Conservation (phyloP, 257 asterid species). For the Verbascum thapsus region DNA sequence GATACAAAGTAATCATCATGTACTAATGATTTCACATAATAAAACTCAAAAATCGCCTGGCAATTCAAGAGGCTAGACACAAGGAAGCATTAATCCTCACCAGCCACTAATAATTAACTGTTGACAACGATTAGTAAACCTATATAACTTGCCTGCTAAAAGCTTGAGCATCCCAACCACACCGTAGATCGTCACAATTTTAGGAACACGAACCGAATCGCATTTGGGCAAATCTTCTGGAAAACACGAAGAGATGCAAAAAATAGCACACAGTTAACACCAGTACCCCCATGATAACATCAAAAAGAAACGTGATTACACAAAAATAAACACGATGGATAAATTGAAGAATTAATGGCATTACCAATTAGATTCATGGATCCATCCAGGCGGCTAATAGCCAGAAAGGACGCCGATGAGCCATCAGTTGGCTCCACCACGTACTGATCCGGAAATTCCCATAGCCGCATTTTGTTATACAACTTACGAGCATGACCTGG, state of each 20-base stretch:
- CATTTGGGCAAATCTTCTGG: conserved; percentile 75
- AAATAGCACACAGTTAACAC: background rate
- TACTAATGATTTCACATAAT: too few species aligned
- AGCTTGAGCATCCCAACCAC: conserved; percentile 88
- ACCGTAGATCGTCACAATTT: conserved; percentile 77
- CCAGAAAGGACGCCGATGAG: conserved; percentile 57
- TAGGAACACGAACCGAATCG: conserved; percentile 79
- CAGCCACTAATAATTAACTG: background rate
- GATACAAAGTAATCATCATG: too few species aligned
- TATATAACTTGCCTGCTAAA: conserved; percentile 65
- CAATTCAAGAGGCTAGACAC: too few species aligned
- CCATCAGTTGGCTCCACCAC: conserved; percentile 94
- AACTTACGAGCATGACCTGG: conserved; percentile 75
- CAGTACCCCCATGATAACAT: background rate
- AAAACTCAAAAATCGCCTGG: too few species aligned
- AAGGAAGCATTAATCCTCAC: too few species aligned
- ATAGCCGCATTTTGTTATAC: conserved; percentile 75
- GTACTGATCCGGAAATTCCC: conserved; percentile 94
- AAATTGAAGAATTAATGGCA: background rate
- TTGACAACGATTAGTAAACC: conserved; percentile 10
- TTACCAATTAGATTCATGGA: conserved; percentile 71
- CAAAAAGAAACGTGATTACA: background rate
- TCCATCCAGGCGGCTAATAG: conserved; percentile 77
- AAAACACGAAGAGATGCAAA: conserved; percentile 13
- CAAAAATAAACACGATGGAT: background rate